phyloP scores from a whole-genome alignment of 805 yeast genomes.

The Barnettozyma sucrosica region DNA sequence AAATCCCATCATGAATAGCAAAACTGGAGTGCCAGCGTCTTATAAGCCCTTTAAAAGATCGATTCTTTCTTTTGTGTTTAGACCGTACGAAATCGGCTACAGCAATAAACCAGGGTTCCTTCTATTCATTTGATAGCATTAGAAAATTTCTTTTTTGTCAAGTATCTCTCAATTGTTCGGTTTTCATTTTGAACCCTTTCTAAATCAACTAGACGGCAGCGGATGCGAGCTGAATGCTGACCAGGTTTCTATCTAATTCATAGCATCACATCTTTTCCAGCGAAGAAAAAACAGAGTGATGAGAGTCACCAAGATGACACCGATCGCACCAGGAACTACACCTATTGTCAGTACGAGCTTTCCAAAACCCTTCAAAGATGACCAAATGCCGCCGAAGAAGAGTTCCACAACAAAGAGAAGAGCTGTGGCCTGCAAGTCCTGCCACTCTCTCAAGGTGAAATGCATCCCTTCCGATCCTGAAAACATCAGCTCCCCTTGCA shows the following conservation, averaged over 20 bases:
- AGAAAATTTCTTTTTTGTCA: background rate
- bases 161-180: background rate
- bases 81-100: too few species aligned
- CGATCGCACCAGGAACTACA: background rate
- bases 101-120: too few species aligned
- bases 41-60: too few species aligned
- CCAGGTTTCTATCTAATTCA: too few species aligned
- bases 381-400: background rate
- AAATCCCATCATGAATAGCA: too few species aligned
- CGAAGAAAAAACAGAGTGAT: background rate
- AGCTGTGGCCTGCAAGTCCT: constrained; percentile 61
- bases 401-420: constrained; percentile 16
- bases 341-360: background rate
- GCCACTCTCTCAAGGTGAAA: constrained; percentile 78
- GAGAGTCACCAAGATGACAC: background rate
- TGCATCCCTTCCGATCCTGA: constrained; percentile 66
- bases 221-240: too few species aligned
- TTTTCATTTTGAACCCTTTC: background rate
- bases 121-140: background rate
- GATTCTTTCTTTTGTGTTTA: too few species aligned
- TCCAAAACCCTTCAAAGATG: background rate
- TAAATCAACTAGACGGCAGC: too few species aligned
- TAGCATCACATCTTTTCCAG: too few species aligned
- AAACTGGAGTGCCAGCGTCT: too few species aligned
- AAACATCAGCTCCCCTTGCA: constrained; percentile 61